Conservation (phyloP, 129 eudicot genomes). For the Escallonia herrerae region DNA sequence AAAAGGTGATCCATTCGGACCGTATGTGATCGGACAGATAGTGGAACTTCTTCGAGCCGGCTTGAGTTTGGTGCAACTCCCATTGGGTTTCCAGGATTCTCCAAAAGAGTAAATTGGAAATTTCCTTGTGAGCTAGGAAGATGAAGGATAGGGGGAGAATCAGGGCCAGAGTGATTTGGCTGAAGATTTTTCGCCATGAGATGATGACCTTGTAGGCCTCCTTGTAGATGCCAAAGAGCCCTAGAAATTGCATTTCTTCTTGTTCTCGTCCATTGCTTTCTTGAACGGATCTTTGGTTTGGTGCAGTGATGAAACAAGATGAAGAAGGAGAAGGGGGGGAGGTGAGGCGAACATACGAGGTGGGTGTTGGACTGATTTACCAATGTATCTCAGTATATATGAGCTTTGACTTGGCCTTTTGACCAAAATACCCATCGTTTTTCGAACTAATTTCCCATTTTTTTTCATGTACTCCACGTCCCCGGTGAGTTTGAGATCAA, state of each 20-base stretch:
- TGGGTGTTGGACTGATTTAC: too few relatives aligned
- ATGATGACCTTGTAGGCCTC: neutral
- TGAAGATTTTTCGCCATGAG: neutral
- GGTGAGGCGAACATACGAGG: too few relatives aligned
- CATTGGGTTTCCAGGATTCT: conserved; percentile 15
- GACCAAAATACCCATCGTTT: too few relatives aligned
- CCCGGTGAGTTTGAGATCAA: too few relatives aligned
- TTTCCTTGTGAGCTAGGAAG: conserved; percentile 40
- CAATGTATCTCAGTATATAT: too few relatives aligned
- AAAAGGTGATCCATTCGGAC: conserved; percentile 18
- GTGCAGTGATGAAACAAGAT: too few relatives aligned
- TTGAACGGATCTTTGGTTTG: neutral
- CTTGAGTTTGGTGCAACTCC: conserved; percentile 17
- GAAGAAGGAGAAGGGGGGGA: neutral
- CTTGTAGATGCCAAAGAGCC: too few relatives aligned
- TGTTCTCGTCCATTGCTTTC: neutral
- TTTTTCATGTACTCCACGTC: too few relatives aligned
- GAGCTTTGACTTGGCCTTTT: too few relatives aligned
- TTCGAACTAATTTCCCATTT: too few relatives aligned
- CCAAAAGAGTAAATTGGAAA: conserved; percentile 15
- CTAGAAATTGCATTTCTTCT: neutral
- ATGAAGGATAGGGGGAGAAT: conserved; percentile 60
- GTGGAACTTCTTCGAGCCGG: conserved; percentile 18
- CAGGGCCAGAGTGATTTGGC: conserved; percentile 21
- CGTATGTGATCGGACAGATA: conserved; percentile 20